phyloP scores from a whole-genome alignment of 208 protist genomes.

The Wallacemonas rigidus region DNA sequence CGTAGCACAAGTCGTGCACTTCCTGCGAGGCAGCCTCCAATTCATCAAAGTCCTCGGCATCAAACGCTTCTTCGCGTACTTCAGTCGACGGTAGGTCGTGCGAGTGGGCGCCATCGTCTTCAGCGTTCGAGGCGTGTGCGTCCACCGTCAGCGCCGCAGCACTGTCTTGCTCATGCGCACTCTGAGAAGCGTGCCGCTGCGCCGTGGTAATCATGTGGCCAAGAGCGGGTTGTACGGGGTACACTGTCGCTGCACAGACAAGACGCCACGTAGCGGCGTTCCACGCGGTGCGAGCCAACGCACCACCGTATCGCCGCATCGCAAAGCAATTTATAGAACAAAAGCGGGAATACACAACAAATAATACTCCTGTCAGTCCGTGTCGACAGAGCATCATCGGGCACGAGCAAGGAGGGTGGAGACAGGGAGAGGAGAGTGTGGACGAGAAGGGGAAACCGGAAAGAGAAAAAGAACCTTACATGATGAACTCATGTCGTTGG shows the following conservation, averaged over 20 bases:
- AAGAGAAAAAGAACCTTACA: neutral
- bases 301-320: slow-evolving; percentile 23
- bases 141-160: neutral
- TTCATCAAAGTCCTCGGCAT: slow-evolving; percentile 83
- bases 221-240: no score
- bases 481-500: no score
- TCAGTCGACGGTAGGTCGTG: slow-evolving; percentile 11
- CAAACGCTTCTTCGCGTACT: neutral
- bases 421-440: slow-evolving; percentile 8
- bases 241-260: neutral
- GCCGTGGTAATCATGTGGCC: no score
- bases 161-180: neutral
- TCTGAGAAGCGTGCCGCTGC: neutral
- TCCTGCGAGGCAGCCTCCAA: slow-evolving; percentile 91
- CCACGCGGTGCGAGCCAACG: slow-evolving; percentile 4
- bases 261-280: slow-evolving; percentile 15
- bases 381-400: neutral
- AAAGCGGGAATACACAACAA: no score
- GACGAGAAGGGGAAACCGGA: neutral
- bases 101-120: neutral
- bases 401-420: slow-evolving; percentile 15
- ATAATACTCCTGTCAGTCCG: no score
- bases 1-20: slow-evolving; percentile 86
- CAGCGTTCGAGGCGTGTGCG: neutral
- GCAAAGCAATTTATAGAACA: no score